These are phyloP conservation scores for Bipolaris victoriae DNA, from an alignment of 2,329 filamentous ascomycete genomes.

Conservation along the genomic window DNA sequence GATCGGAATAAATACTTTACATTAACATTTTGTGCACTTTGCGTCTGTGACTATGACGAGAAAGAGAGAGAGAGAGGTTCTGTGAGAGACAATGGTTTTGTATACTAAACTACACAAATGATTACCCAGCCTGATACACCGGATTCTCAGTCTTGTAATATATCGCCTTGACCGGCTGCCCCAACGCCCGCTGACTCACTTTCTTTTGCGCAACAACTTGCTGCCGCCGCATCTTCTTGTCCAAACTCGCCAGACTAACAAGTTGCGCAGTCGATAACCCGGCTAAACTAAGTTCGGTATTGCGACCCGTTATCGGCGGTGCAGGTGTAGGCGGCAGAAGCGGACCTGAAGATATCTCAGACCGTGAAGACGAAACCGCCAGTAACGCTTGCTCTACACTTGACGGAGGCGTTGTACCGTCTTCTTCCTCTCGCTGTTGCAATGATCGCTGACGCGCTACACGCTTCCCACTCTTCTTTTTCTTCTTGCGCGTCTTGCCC, in stretches of 20 bases:
- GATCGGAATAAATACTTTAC: no score
- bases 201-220: conserved; percentile 1
- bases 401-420: no score
- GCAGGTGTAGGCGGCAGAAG: background rate
- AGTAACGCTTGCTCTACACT: background rate
- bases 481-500: no score
- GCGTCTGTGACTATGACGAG: no score
- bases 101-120: no score
- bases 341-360: background rate
- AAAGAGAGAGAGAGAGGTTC: no score
- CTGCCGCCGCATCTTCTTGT: conserved; percentile 7
- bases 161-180: conserved; percentile 4
- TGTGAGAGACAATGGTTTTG: no score
- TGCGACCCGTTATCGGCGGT: background rate
- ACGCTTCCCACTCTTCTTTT: no score
- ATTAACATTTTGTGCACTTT: no score
- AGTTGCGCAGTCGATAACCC: background rate
- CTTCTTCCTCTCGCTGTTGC: background rate
- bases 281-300: background rate
- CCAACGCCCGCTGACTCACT: background rate
- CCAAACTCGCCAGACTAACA: background rate
- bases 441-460: no score
- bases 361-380: background rate
- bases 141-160: conserved; percentile 14
- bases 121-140: conserved; percentile 12